Evolutionary conservation across 371 early-diverging fungal species (phyloP).

Genomic region (Haplosporangium sp.): DNA sequence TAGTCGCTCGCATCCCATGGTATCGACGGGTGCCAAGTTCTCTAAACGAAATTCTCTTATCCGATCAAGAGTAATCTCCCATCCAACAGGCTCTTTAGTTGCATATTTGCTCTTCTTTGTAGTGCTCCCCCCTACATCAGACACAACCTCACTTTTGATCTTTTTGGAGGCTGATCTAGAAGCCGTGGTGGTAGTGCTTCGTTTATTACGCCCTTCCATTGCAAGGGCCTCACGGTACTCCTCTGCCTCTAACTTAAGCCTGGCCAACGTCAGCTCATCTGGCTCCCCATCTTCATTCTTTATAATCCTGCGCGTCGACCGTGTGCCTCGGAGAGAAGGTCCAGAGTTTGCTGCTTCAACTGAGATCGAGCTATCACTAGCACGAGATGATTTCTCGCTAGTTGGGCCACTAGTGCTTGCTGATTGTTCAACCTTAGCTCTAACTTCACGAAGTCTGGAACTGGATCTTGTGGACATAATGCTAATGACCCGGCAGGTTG

Average conservation of each 20-base stretch:
- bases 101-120: constrained; percentile 45
- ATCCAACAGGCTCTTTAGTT: constrained; percentile 65
- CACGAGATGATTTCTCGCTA: background rate
- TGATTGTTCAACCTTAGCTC: constrained; percentile 17
- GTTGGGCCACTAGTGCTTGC: background rate
- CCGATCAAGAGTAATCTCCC: constrained; percentile 74
- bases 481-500: background rate
- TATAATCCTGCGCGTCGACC: constrained; percentile 18
- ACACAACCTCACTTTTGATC: background rate
- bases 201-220: constrained; percentile 14
- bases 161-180: background rate
- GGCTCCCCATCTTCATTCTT: constrained; percentile 46
- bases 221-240: constrained; percentile 35
- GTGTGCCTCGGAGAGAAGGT: background rate
- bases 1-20: constrained; percentile 91
- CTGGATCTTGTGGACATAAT: constrained; percentile 49
- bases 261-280: constrained; percentile 29
- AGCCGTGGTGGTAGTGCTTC: constrained; percentile 5
- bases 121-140: background rate
- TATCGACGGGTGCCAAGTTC: constrained; percentile 93
- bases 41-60: constrained; percentile 72
- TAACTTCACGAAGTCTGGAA: constrained; percentile 22
- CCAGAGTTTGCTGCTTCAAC: background rate
- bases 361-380: background rate
- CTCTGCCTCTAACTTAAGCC: constrained; percentile 45